phyloP scores from a whole-genome alignment of 495 filamentous ascomycete species.

The Aspergillus panamensis region DNA sequence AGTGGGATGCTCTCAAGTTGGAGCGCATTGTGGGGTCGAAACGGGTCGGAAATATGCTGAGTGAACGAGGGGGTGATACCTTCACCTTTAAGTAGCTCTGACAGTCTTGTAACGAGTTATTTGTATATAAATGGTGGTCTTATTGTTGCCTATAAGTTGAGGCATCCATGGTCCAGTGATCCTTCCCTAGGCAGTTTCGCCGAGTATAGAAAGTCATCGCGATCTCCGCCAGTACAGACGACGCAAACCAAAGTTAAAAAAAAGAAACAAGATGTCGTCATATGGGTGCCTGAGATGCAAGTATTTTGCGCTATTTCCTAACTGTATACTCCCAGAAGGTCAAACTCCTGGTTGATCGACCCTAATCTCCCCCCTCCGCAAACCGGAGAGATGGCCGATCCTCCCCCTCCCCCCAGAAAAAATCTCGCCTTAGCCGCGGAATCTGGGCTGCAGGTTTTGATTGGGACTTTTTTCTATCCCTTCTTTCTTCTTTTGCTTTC shows the following conservation, averaged over 20 bases:
- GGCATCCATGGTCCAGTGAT: too few relatives aligned
- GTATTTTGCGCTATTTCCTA: not conserved
- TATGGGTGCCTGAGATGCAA: too few relatives aligned
- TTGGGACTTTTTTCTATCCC: not conserved
- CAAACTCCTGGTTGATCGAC: not conserved
- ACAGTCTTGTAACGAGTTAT: not conserved
- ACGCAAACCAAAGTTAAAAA: too few relatives aligned
- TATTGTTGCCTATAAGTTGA: not conserved
- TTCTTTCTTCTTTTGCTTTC: not conserved
- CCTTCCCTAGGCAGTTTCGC: too few relatives aligned
- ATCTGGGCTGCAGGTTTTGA: not conserved
- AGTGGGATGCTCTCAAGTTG: constrained; percentile 81
- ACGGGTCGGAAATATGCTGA: constrained; percentile 65
- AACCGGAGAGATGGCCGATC: constrained; percentile 11
- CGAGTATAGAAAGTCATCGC: too few relatives aligned
- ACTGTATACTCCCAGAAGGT: not conserved
- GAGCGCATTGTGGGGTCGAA: constrained; percentile 82
- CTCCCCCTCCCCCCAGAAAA: not conserved
- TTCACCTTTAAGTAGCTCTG: constrained; percentile 55
- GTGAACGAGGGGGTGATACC: constrained; percentile 78
- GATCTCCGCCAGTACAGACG: too few relatives aligned
- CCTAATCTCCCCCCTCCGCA: not conserved
- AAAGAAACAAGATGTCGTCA: too few relatives aligned
- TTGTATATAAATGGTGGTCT: constrained; percentile 1
- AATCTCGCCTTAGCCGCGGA: not conserved